These are phyloP conservation scores for Comarum palustre DNA, from an alignment of 306 rosid species.

Conservation along the genomic window DNA sequence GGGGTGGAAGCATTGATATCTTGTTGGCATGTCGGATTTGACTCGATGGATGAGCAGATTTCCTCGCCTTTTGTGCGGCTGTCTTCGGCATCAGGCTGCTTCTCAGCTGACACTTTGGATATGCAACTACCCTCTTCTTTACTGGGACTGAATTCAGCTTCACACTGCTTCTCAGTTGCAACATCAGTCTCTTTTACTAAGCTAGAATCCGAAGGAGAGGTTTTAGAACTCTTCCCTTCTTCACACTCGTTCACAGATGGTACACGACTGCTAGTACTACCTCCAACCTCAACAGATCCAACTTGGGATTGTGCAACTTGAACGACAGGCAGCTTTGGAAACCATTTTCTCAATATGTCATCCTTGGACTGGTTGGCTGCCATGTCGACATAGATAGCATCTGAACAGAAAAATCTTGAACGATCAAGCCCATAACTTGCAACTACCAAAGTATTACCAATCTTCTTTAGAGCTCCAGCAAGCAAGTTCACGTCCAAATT, in stretches of 20 bases:
- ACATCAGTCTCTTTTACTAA: neutral
- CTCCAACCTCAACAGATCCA: slow-evolving; percentile 6
- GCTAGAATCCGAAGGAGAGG: slow-evolving; percentile 13
- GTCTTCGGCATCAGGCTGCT: neutral
- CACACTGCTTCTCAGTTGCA: neutral
- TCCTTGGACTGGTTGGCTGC: slow-evolving; percentile 14
- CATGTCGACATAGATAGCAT: slow-evolving; percentile 44
- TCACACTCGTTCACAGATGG: slow-evolving; percentile 14
- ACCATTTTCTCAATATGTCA: slow-evolving; percentile 24
- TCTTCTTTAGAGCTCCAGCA: slow-evolving; percentile 43
- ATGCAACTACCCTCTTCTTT: neutral
- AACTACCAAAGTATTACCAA: slow-evolving; percentile 50
- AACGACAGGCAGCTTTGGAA: slow-evolving; percentile 13
- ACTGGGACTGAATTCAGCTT: neutral
- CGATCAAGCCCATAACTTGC: slow-evolving; percentile 26
- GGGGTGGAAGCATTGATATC: neutral
- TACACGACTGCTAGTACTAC: slow-evolving; percentile 11
- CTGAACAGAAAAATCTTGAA: slow-evolving; percentile 19
- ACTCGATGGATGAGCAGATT: neutral
- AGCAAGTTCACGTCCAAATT: slow-evolving; percentile 13
- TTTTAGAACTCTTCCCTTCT: neutral
- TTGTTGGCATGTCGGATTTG: neutral
- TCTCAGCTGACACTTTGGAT: neutral
- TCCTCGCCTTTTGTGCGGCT: neutral
- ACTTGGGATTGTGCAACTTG: slow-evolving; percentile 4